A percentile compares a stretch with the other conserved stretches of the same genome.
Evolutionary conservation across 371 early-diverging fungal species (phyloP).

Genomic region (Apophysomyces sp.): DNA sequence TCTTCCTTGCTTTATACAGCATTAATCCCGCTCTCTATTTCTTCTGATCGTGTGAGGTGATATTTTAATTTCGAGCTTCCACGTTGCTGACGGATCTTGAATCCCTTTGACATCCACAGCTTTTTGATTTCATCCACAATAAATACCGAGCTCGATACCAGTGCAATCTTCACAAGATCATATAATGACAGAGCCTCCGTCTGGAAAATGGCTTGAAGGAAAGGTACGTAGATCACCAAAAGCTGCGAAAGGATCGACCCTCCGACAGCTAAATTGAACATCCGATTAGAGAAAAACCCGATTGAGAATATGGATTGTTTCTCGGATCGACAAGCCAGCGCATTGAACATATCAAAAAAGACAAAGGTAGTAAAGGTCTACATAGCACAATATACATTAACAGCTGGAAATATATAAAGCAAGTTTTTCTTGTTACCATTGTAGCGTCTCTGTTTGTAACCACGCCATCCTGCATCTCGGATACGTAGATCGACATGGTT

Average conservation of each 20-base stretch:
- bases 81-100: not conserved
- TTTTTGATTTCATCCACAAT: conserved; percentile 82
- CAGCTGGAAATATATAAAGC: not conserved
- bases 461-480: conserved; percentile 76
- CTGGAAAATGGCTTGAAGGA: conserved; percentile 91
- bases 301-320: conserved; percentile 79
- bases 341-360: conserved; percentile 95
- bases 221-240: conserved; percentile 86
- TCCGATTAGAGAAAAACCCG: conserved; percentile 82
- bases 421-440: conserved; percentile 67
- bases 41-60: not conserved
- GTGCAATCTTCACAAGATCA: conserved; percentile 67
- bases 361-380: conserved; percentile 96
- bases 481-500: conserved; percentile 82
- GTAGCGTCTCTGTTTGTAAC: conserved; percentile 85
- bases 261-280: conserved; percentile 84
- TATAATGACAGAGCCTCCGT: conserved; percentile 77
- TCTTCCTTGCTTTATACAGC: not conserved
- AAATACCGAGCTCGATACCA: conserved; percentile 73
- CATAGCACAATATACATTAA: not conserved
- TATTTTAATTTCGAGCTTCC: not conserved
- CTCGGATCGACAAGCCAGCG: conserved; percentile 86
- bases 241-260: conserved; percentile 86
- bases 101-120: conserved; percentile 4
- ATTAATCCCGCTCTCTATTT: not conserved